These are phyloP conservation scores for Metschnikowia noctiluminum DNA, from an alignment of 805 yeast genomes.

Conservation along the genomic window DNA sequence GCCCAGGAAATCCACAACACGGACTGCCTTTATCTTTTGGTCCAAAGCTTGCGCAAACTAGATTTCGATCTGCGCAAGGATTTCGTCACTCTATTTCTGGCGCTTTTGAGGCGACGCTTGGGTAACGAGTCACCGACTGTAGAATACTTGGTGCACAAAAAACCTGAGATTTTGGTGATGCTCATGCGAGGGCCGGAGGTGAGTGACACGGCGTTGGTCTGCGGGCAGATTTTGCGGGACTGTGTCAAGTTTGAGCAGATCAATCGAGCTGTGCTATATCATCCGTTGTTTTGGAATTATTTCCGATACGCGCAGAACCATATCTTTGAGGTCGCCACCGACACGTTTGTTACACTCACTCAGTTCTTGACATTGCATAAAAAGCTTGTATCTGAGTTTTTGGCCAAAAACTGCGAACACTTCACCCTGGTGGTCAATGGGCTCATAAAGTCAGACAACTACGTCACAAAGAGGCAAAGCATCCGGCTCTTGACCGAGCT, in stretches of 20 bases:
- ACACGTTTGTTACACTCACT: slow-evolving; percentile 73
- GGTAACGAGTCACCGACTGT: slow-evolving; percentile 82
- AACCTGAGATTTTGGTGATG: slow-evolving; percentile 60
- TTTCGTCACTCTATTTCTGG: slow-evolving; percentile 67
- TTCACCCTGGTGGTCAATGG: slow-evolving; percentile 65
- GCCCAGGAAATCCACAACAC: slow-evolving; percentile 76
- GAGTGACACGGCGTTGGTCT: slow-evolving; percentile 66
- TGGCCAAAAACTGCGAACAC: slow-evolving; percentile 50
- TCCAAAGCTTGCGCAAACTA: slow-evolving; percentile 57
- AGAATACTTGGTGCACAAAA: slow-evolving; percentile 62
- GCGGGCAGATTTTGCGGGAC: slow-evolving; percentile 80
- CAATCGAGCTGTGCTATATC: slow-evolving; percentile 54
- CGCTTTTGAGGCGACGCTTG: slow-evolving; percentile 72
- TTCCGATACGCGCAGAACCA: slow-evolving; percentile 74
- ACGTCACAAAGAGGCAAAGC: slow-evolving; percentile 91
- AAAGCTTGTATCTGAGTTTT: slow-evolving; percentile 65
- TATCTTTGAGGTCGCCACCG: slow-evolving; percentile 87
- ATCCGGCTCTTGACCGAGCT: slow-evolving; percentile 71
- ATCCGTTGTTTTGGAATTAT: slow-evolving; percentile 72
- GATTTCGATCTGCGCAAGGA: slow-evolving; percentile 92
- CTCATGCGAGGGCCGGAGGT: slow-evolving; percentile 72
- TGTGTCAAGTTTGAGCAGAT: slow-evolving; percentile 77
- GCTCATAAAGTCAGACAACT: slow-evolving; percentile 72
- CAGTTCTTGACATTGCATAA: slow-evolving; percentile 71
- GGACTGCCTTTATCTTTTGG: slow-evolving; percentile 63